These are phyloP conservation scores for Phytophthora fragariaefolia DNA, from an alignment of 352 stramenopile genomes.

Conservation along the genomic window DNA sequence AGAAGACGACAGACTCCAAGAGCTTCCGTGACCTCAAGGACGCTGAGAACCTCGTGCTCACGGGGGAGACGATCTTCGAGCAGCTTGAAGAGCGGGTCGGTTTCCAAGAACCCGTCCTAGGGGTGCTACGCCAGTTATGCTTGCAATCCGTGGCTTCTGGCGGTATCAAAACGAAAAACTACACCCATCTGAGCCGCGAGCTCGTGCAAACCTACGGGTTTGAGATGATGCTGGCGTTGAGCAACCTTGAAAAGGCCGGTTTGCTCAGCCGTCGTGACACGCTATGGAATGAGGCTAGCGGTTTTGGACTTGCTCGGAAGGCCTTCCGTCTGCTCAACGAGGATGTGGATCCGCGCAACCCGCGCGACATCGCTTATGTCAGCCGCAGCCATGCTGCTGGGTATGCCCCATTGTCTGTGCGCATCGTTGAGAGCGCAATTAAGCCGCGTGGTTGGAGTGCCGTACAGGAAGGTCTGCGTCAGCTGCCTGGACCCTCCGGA, in stretches of 20 bases:
- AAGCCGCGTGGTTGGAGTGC: constrained; percentile 79
- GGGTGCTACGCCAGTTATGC: constrained; percentile 93
- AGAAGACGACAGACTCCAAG: constrained; percentile 93
- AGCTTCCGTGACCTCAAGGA: constrained; percentile 96
- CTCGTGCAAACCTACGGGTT: constrained; percentile 98
- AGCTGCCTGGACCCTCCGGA: constrained; percentile 79
- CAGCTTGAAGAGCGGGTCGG: constrained; percentile 96
- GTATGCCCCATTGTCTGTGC: constrained; percentile 94
- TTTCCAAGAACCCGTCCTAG: constrained; percentile 91
- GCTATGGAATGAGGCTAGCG: constrained; percentile 80
- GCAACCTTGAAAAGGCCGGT: constrained; percentile 94
- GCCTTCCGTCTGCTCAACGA: constrained; percentile 96
- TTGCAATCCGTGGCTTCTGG: constrained; percentile 94
- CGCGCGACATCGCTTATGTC: constrained; percentile 95
- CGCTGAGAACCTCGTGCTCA: constrained; percentile 95
- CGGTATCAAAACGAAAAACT: constrained; percentile 95
- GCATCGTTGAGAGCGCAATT: constrained; percentile 92
- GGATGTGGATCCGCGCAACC: constrained; percentile 93
- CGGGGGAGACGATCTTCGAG: constrained; percentile 95
- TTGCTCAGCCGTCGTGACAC: constrained; percentile 92
- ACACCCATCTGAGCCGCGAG: constrained; percentile 93
- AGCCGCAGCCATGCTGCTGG: constrained; percentile 81
- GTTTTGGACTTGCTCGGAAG: constrained; percentile 90
- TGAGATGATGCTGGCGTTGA: constrained; percentile 93
- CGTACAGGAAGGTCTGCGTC: constrained; percentile 84